Base-by-base conservation (phyloP, 768 basidiomycete genomes). In the Trametes elegans region DNA sequence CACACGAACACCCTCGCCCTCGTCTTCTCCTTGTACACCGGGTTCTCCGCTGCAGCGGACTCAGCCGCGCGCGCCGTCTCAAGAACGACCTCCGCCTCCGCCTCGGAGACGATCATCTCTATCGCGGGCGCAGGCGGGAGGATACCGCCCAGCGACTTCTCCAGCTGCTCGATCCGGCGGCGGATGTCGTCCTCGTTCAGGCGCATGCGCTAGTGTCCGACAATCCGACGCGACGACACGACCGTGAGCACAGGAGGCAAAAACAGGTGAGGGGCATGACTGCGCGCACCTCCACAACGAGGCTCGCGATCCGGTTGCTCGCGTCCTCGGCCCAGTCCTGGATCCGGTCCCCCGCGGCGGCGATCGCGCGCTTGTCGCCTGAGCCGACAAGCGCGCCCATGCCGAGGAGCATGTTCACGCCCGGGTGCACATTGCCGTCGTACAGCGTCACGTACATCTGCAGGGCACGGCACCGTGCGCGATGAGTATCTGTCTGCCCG, bases 371-470 rank as follows among this genome's bases (percentile, higher is more conserved):
- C 19, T 32, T n/a, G 31, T 47, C 31, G 10, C 34, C 31, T 10
- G 46, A 47, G 11, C 46, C 46, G 31, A 47, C 46, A 11, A 47
- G 46, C 31, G 24, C 35, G 21, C 46, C 46, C 46, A 47, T 47
- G 7, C 46, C 46, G 46, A 47, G 46, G 32, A 47, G 46, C 46
- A 47, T 47, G 46, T 47, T 47, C 19, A 47, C 46, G 21, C 46
- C 46, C 5, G 46, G 46, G 46, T 47, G 46, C 5, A 47, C 46
- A 23, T 47, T 34, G 32, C 46, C 31, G 19, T 35, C 18, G 31
- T 47, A 47, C 32, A 47, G 34, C 18, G 46, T 47, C 31, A 47
- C 46, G 46, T 47, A 47, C 46, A 47, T 47, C 46, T 47, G 34
- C 9, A n/a, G 34, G 34, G 34, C n/a, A 10, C 9, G 34, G 34